Conservation (phyloP, 208 protist species). For the Wallacemonas sp. region DNA sequence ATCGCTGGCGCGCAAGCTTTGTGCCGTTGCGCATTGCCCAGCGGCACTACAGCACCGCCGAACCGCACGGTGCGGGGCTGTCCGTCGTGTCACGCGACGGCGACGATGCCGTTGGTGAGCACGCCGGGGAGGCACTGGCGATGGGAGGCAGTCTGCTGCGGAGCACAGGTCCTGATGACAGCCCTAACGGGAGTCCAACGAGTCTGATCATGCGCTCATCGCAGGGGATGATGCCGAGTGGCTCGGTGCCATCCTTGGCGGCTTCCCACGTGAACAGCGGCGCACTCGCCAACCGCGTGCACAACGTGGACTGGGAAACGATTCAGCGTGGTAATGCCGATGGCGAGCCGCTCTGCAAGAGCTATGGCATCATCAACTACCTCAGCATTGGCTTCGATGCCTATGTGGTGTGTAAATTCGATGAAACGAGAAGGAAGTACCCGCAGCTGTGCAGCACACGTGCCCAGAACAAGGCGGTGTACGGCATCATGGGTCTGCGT, state of each 20-base stretch:
- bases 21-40: slow-evolving; percentile 57
- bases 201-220: neutral
- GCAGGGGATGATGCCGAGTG: neutral
- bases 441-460: slow-evolving; percentile 64
- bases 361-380: slow-evolving; percentile 77
- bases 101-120: too few relatives aligned
- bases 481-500: slow-evolving; percentile 56
- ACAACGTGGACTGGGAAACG: slow-evolving; percentile 51
- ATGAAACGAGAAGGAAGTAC: slow-evolving; percentile 44
- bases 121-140: too few relatives aligned
- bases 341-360: slow-evolving; percentile 19
- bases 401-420: slow-evolving; percentile 67
- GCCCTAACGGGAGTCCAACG: neutral
- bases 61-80: too few relatives aligned
- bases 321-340: slow-evolving; percentile 14
- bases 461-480: slow-evolving; percentile 72
- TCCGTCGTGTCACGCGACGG: too few relatives aligned
- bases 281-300: slow-evolving; percentile 29
- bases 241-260: neutral
- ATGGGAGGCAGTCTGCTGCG: too few relatives aligned
- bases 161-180: neutral
- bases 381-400: slow-evolving; percentile 81
- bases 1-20: slow-evolving; percentile 68
- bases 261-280: neutral
- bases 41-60: slow-evolving; percentile 15